Percentiles rank a stretch among this genome's conserved stretches.
phyloP scores from a whole-genome alignment of 768 basidiomycete genomes.

The Mrakia frigida region DNA sequence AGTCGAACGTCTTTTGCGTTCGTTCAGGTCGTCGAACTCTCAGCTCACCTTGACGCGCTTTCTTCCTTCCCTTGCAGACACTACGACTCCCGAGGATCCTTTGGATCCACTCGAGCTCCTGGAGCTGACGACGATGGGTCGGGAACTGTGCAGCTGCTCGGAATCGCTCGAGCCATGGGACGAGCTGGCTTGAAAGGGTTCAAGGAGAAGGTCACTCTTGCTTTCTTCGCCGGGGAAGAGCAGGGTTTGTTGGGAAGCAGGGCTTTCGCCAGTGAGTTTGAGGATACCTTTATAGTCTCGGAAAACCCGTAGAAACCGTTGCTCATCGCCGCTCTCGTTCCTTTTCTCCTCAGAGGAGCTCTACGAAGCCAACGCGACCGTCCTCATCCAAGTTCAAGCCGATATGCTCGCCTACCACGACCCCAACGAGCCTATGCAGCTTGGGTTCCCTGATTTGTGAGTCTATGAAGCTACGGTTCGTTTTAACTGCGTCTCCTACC shows the following conservation, averaged over 20 bases:
- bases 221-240: slow-evolving; percentile 85
- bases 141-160: slow-evolving; percentile 66
- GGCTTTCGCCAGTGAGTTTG: slow-evolving; percentile 71
- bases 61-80: background rate
- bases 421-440: slow-evolving; percentile 70
- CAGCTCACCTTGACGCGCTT: no score
- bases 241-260: slow-evolving; percentile 76
- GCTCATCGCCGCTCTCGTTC: background rate
- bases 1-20: background rate
- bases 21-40: background rate
- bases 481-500: background rate
- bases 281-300: background rate
- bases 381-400: slow-evolving; percentile 80
- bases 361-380: slow-evolving; percentile 55
- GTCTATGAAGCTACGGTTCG: slow-evolving; percentile 36
- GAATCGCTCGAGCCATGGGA: slow-evolving; percentile 69
- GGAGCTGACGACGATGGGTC: slow-evolving; percentile 63
- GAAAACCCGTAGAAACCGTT: background rate
- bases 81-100: slow-evolving; percentile 81
- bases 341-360: slow-evolving; percentile 53
- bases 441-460: slow-evolving; percentile 69
- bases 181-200: slow-evolving; percentile 14
- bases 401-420: slow-evolving; percentile 87
- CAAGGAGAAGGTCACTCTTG: slow-evolving; percentile 63
- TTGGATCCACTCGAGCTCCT: slow-evolving; percentile 65